Evolutionary conservation across 371 early-diverging fungal genomes (phyloP), one percentile per base, ranked within the genome.

Genomic region (Rhizopus sp.): DNA sequence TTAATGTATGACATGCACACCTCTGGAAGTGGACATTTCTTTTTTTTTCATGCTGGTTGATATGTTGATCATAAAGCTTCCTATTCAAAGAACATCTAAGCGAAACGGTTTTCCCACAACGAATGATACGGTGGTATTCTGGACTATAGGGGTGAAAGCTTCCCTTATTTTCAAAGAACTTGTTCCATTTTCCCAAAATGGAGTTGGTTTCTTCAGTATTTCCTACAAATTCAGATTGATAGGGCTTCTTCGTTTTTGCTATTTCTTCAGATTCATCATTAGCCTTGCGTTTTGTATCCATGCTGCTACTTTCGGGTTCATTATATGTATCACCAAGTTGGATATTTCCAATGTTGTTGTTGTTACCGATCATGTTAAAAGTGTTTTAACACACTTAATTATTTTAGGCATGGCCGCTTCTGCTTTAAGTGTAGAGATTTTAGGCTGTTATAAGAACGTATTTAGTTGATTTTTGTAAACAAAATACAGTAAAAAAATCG

Each of bases 171-270:
- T 57, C 57, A 35, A 57, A 50, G 50, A 57, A 57, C 8, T 57
- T 50, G 35, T 50, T 50, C 57, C 57, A 50, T 42, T 57, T 57
- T 38, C 32, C 44, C 50, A 57, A 57, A 34, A 57, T 50, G n/a
- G 57, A 50, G 42, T 55, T 53, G 42, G n/a, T 53, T 53, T 53
- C 53, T 53, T 55, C 39, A 55, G 48, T 47, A 42, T 47, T 47
- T 55, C 38, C 48, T 55, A 13, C 33, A 49, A 49, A 30, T 49
- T 33, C 49, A 49, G 33, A 49, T 33, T 32, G 31, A 33, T 33
- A 44, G 17, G 54, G 45, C 45, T 54, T 54, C 54, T 44, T 54
- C 33, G 44, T 54, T 44, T 45, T 54, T 31, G 29, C 7, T 12
- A 16, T 52, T 40, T 39, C 52, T 38, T 10, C 39, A 52, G 30